Evolutionary conservation across 257 asterid species (phyloP).

Genomic region (Gentiana dahurica): DNA sequence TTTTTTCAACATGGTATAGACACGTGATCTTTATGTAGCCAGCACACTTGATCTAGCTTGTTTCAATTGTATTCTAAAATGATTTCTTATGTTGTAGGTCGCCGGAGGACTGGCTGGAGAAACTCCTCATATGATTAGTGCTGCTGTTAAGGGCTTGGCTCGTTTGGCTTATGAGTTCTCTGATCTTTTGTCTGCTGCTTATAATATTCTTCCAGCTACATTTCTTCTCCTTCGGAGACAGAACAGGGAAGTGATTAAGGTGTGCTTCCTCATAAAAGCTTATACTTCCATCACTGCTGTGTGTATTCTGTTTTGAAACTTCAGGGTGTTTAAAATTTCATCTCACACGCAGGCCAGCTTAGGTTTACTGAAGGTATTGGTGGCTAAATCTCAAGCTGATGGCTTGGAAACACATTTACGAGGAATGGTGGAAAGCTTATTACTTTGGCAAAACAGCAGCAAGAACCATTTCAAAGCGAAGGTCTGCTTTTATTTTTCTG

Average conservation of each 20-base stretch:
- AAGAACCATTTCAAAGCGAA: slow-evolving; percentile 88
- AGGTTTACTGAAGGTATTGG: slow-evolving; percentile 88
- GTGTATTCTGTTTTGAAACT: not conserved
- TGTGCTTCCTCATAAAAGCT: slow-evolving; percentile 8
- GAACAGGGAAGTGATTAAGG: slow-evolving; percentile 85
- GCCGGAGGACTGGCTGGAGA: slow-evolving; percentile 92
- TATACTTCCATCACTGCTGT: not conserved
- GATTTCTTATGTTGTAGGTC: slow-evolving; percentile 33
- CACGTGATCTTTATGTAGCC: not conserved
- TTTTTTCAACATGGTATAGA: slow-evolving; percentile 64
- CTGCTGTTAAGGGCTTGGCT: slow-evolving; percentile 90
- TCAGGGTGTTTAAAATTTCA: slow-evolving; percentile 11
- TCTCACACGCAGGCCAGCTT: slow-evolving; percentile 60
- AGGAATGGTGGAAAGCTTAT: slow-evolving; percentile 70
- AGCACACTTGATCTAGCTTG: not conserved
- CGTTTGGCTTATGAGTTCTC: slow-evolving; percentile 94
- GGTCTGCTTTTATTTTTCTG: slow-evolving; percentile 28
- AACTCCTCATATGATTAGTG: slow-evolving; percentile 91
- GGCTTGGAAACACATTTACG: slow-evolving; percentile 61
- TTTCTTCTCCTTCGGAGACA: slow-evolving; percentile 77
- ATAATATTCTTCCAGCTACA: slow-evolving; percentile 67
- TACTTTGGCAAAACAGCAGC: slow-evolving; percentile 71
- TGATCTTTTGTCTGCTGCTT: slow-evolving; percentile 68
- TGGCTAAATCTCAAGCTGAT: slow-evolving; percentile 74
- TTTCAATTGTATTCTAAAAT: not conserved